Base-by-base conservation (phyloP, 177 flowering plant genomes). In the Vitis hybrid region DNA sequence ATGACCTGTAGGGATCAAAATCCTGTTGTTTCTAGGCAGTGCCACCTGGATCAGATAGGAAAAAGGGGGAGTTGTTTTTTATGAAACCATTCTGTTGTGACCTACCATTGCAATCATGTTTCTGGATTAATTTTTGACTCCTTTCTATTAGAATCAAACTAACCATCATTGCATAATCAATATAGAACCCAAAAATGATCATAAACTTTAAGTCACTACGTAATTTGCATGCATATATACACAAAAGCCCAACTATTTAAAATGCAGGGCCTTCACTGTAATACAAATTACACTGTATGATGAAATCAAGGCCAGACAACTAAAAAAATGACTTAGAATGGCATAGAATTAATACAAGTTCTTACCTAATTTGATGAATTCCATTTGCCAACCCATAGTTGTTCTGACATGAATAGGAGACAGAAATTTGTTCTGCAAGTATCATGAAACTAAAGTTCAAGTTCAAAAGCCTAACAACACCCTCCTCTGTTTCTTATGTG, bases 401-500 rank as follows among this genome's bases (percentile, higher is more conserved):
- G 4, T 9, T 63, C 55, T 26, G 52, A 49, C 12, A 19, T 52
- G 49, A 63, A 49, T 26, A 18, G 14, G 51, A 33, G 21, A 62
- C 9, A 33, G 26, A 49, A 63, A 10, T 31, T 39, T 4, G 53
- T 48, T 48, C 53, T 10, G 12, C 49, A 63, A 48, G 66, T 48
- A 63, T 18, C 21, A 63, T 63, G 16, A 18, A 49, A 62, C 51
- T 60, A 19, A 8, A 49, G 68, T 18, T 65, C 31, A 64, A 52
- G n/a, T 52, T 26, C 50, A 48, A 49, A 14, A 29, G 8, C 22
- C 39, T 56, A 15, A 60, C 33, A 66, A 69, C 5, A 18, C 67
- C 60, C 16, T 48, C 63, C 75, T 78, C 33, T 57, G 76, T 64
- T 62, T 82, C 74, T 77, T 80, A 59, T 56, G 74, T 2, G 29